Conservation (phyloP, 2,329 filamentous ascomycete genomes). For the Aspergillus melleus region DNA sequence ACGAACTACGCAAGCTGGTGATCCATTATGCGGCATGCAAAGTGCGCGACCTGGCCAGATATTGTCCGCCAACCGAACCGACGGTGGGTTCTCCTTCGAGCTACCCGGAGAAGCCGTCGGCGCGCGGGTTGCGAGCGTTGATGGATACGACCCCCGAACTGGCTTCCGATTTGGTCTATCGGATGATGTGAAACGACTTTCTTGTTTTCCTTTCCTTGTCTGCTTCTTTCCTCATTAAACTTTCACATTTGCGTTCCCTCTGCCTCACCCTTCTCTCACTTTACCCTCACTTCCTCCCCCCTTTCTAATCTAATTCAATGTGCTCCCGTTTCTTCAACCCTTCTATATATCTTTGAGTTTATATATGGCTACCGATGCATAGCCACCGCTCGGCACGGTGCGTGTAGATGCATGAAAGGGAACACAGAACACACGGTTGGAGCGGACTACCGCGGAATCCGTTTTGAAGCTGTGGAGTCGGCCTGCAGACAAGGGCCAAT, state of each 20-base stretch:
- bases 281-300: background rate
- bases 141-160: slow-evolving; percentile 40
- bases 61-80: slow-evolving; percentile 30
- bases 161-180: slow-evolving; percentile 44
- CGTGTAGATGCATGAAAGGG: background rate
- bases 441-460: background rate
- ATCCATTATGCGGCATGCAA: slow-evolving; percentile 44
- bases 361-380: background rate
- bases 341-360: background rate
- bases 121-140: slow-evolving; percentile 36
- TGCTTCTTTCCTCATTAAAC: background rate
- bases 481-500: background rate
- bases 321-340: background rate
- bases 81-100: slow-evolving; percentile 21
- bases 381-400: background rate
- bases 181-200: slow-evolving; percentile 30
- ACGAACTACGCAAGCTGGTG: slow-evolving; percentile 42
- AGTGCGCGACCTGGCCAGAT: slow-evolving; percentile 38
- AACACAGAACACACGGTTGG: background rate
- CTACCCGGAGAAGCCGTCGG: slow-evolving; percentile 24
- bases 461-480: background rate
- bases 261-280: too few relatives aligned
- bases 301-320: background rate
- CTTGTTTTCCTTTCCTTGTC: slow-evolving; percentile 13
- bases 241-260: too few relatives aligned